Evolutionary conservation across 768 basidiomycete species (phyloP).

Genomic region (Rhodotorula graminis): DNA sequence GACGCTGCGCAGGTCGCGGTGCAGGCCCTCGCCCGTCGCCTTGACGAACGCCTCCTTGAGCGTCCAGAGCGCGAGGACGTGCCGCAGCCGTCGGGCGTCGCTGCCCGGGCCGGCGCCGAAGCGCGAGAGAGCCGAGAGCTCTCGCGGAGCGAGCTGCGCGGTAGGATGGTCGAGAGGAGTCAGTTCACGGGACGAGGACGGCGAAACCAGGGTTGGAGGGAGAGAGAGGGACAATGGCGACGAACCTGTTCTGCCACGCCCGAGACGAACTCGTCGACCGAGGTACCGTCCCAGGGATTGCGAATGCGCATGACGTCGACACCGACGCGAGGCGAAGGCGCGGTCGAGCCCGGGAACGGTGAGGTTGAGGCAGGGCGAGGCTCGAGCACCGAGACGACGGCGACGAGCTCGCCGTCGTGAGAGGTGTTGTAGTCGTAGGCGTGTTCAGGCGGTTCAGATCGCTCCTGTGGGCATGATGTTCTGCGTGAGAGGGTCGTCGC

Average conservation of each 20-base stretch:
- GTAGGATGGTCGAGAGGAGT: too few species aligned
- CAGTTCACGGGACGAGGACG: too few species aligned
- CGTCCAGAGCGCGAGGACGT: slow-evolving; percentile 33
- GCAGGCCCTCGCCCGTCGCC: slow-evolving; percentile 24
- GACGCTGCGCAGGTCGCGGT: slow-evolving; percentile 22
- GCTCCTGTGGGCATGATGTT: too few species aligned
- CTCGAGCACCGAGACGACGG: neutral
- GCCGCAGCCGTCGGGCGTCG: neutral
- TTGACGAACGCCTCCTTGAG: slow-evolving; percentile 39
- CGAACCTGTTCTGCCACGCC: slow-evolving; percentile 23
- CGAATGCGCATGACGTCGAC: slow-evolving; percentile 30
- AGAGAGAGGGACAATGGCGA: neutral
- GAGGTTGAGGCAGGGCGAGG: too few species aligned
- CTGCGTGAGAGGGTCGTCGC: too few species aligned
- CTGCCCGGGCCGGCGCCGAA: neutral
- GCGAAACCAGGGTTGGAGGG: too few species aligned
- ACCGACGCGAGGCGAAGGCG: neutral
- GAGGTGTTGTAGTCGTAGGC: slow-evolving; percentile 29
- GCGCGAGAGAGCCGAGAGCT: neutral
- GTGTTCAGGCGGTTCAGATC: neutral
- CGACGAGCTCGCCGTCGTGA: slow-evolving; percentile 13
- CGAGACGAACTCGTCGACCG: slow-evolving; percentile 7
- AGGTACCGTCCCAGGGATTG: slow-evolving; percentile 28
- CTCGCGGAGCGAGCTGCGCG: slow-evolving; percentile 5
- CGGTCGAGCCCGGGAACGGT: too few species aligned